Evolutionary conservation across 441 rosid species (phyloP).

Genomic region (Populus trichocarpa): DNA sequence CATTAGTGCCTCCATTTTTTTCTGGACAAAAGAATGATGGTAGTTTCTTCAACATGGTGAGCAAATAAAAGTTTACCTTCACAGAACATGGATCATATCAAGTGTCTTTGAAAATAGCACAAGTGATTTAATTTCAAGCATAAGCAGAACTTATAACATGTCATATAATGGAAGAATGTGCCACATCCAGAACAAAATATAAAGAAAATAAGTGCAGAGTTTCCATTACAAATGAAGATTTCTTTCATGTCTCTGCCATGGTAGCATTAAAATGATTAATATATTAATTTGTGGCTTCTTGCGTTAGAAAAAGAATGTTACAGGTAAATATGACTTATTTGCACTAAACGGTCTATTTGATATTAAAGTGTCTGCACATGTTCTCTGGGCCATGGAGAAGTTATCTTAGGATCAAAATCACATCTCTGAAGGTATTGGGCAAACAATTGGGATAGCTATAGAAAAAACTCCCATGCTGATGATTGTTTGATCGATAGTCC

Average conservation of each 20-base stretch:
- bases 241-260: background rate
- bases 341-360: background rate
- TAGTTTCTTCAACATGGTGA: background rate
- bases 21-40: background rate
- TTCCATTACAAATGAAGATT: background rate
- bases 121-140: background rate
- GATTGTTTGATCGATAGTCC: background rate
- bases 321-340: background rate
- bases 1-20: background rate
- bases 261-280: background rate
- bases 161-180: background rate
- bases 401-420: background rate
- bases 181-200: background rate
- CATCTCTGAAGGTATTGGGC: background rate
- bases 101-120: background rate
- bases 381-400: background rate
- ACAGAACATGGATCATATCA: background rate
- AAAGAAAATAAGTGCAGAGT: background rate
- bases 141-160: background rate
- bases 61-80: background rate
- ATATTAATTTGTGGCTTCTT: background rate
- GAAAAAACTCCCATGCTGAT: background rate
- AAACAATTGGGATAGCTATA: background rate
- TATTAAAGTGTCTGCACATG: background rate
- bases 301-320: background rate